Base-by-base conservation (phyloP, 2,329 filamentous ascomycete genomes). In the Fonsecaea pedrosoi region DNA sequence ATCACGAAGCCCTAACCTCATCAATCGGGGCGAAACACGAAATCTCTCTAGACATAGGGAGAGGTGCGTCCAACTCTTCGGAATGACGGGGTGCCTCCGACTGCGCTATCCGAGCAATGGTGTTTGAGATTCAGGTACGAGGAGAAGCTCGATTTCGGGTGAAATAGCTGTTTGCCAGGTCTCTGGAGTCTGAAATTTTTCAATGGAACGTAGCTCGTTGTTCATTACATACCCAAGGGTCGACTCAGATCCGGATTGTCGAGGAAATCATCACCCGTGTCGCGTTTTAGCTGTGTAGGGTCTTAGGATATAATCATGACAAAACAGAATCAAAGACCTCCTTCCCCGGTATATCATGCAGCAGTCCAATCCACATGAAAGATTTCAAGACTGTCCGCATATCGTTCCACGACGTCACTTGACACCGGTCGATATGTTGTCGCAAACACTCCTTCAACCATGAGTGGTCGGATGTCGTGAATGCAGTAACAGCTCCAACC, bases 281-380 rank as follows among this genome's bases (percentile, higher is more conserved):
- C 30, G 15, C 35, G 35, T 55, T 10, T 21, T 32, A 55, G 12
- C 32, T 9, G n/a, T 15, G 54, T 12, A 32, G 21, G 30, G 54
- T 37, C 54, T 15, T 34, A 62, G 18, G 45, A 62, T 45, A 40
- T 9, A 6, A 30, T 54, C 12, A 54, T 32, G 32, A 18, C 7
- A 62, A 54, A 30, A 54, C 59, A 10, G 59, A 62, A n/a, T 55
- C 56, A 48, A 60, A 78, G 0, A 76, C 42, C 1, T 67, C 50
- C 68, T 74, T 72, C 9, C 75, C 76, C 1, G 68, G 69, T 54
- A 67, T 64, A n/a, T 78, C 76, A 60, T 78, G 70, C 32, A 78
- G 59, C 8, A 76, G 32, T 8, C 63, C 70, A 54, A 78, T 74
- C 76, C 77, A 79, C 71, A 78, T 73, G 56, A 76, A 69, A 5